Base-by-base conservation (phyloP, 1,284 basidiomycete genomes). In the Gymnopus androsaceus region DNA sequence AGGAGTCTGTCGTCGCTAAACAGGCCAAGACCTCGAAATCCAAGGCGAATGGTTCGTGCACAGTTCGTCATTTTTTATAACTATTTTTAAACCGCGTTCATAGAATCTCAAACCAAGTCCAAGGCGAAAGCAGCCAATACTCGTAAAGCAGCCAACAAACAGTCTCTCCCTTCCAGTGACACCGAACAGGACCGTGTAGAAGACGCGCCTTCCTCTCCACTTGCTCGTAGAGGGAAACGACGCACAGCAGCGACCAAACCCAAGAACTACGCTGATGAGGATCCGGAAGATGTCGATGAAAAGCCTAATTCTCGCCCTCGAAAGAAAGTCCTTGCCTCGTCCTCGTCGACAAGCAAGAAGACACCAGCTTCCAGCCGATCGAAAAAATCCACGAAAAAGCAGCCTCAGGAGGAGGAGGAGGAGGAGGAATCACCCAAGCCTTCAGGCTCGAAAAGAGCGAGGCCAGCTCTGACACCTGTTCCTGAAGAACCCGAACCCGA, bases 401-500 rank as follows among this genome's bases (percentile, higher is more conserved):
- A 30, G 23, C 48, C 23, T n/a, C 5, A 12, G 21, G 31, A 37
- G 31, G 36, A n/a, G 14, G 21, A 3, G 30, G 30, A 17, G 15
- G 27, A 9, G 7, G 33, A 15, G 25, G 30, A 28, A 3, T n/a
- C 48, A 12, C 7, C 21, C 2, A 28, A 50, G 21, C 31, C 21
- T 40, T 17, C n/a, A 5, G 14, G 8, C n/a, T 42, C 12, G 19
- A 34, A 34, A n/a, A 17, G 25, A 36, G 12, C 14, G 19, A 45
- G 27, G 30, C 12, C 30, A 19, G 34, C 33, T 41, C 40, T 53
- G 21, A 53, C 51, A 14, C 51, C 51, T 23, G 51, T 53, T 12
- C 51, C 41, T n/a, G 51, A 53, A 31, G 51, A 53, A 52, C 34
- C 51, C n/a, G 51, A 52, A n/a, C 51, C 48, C 25, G 48, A 53